Percentiles rank a stretch among this genome's conserved stretches.
These are phyloP conservation scores for Bjerkandera adusta DNA, from an alignment of 1,284 basidiomycete genomes.

Conservation along the genomic window DNA sequence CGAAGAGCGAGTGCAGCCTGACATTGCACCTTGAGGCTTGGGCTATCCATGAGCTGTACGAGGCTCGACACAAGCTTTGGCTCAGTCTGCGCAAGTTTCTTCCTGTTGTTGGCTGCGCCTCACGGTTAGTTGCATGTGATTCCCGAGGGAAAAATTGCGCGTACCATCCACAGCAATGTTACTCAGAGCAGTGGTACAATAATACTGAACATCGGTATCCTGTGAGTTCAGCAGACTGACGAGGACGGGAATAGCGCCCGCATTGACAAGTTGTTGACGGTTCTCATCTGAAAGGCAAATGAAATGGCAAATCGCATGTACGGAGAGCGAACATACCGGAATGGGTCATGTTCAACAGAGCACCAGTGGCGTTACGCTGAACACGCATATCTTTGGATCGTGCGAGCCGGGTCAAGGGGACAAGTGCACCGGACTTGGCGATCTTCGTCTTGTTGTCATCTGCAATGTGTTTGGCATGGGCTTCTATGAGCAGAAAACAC, in stretches of 20 bases:
- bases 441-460: conserved; percentile 99
- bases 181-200: conserved; percentile 97
- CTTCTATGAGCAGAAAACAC: background rate
- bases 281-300: conserved; percentile 80
- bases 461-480: conserved; percentile 24
- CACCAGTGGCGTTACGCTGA: conserved; percentile 97
- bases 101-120: conserved; percentile 75
- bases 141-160: conserved; percentile 19
- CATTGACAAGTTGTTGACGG: conserved; percentile 96
- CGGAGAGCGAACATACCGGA: conserved; percentile 61
- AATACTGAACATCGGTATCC: conserved; percentile 99
- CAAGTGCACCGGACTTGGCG: conserved; percentile 96
- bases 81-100: conserved; percentile 94
- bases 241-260: conserved; percentile 97
- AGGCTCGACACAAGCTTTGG: conserved; percentile 95
- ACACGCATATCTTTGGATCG: conserved; percentile 99
- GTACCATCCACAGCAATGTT: conserved; percentile 97
- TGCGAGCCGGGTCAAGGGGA: conserved; percentile 94
- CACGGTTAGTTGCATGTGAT: conserved; percentile 2
- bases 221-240: conserved; percentile 95
- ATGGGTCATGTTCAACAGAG: conserved; percentile 99
- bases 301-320: too few relatives aligned
- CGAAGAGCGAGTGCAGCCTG: conserved; percentile 96
- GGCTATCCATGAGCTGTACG: conserved; percentile 96
- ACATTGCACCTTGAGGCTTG: conserved; percentile 98